Percentiles rank a stretch among this genome's conserved stretches.
These are phyloP conservation scores for Sarcodon aspratus DNA, from an alignment of 768 basidiomycete genomes.

Conservation along the genomic window DNA sequence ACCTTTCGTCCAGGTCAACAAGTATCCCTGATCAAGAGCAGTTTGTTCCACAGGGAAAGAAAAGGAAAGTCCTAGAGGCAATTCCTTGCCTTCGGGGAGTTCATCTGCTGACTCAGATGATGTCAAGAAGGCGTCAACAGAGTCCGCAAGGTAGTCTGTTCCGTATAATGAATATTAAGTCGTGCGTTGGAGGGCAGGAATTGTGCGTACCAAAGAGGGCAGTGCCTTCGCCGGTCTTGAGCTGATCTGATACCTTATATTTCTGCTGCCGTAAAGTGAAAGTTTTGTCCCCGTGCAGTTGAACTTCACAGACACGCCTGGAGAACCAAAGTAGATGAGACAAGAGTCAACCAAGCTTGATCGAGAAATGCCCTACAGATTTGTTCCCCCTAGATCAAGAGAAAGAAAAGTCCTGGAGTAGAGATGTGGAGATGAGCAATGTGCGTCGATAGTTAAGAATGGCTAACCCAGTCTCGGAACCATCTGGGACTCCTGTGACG, in stretches of 20 bases:
- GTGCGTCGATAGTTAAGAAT: not conserved
- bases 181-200: not conserved
- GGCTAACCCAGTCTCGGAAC: conserved; percentile 80
- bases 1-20: conserved; percentile 94
- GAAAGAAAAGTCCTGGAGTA: conserved; percentile 80
- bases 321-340: conserved; percentile 4
- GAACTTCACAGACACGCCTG: conserved; percentile 92
- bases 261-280: conserved; percentile 92
- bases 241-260: conserved; percentile 86
- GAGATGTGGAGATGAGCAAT: not conserved
- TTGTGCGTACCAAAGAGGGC: conserved; percentile 64
- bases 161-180: not conserved
- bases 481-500: conserved; percentile 91
- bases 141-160: conserved; percentile 93
- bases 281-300: conserved; percentile 79
- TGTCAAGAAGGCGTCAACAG: conserved; percentile 91
- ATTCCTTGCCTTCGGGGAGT: conserved; percentile 21
- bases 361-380: conserved; percentile 54
- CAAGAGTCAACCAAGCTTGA: not conserved
- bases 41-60: conserved; percentile 98
- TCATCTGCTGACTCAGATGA: conserved; percentile 24
- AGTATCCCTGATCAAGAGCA: conserved; percentile 79
- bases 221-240: conserved; percentile 88
- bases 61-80: conserved; percentile 87
- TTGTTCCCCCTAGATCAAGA: conserved; percentile 94